Conservation (phyloP, 2,329 filamentous ascomycete genomes). For the Zopfia rhizophila region DNA sequence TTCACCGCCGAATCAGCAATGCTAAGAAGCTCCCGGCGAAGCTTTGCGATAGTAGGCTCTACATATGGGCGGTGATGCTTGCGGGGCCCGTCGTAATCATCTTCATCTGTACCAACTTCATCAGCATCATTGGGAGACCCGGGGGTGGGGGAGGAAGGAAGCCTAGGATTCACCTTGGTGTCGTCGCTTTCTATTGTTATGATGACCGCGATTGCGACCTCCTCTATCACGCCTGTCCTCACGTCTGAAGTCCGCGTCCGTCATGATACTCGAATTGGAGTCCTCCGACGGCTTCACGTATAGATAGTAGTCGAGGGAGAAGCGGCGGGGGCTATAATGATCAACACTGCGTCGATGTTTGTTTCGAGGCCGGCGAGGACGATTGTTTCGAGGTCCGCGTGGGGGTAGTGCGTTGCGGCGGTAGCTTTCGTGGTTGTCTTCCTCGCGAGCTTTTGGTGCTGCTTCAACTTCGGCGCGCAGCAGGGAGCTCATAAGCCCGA, state of each 20-base stretch:
- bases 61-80: slow-evolving; percentile 48
- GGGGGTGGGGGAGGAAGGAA: background rate
- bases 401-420: background rate
- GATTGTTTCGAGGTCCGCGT: background rate
- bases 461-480: no score
- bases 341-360: no score
- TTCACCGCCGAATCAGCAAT: slow-evolving; percentile 49
- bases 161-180: slow-evolving; percentile 80
- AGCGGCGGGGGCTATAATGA: no score
- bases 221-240: slow-evolving; percentile 56
- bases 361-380: background rate
- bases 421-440: background rate
- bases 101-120: slow-evolving; percentile 7
- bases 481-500: no score
- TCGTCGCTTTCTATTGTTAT: slow-evolving; percentile 77
- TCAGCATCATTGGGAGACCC: background rate
- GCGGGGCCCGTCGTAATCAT: slow-evolving; percentile 8
- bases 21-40: slow-evolving; percentile 47
- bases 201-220: slow-evolving; percentile 21
- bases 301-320: no score
- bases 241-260: slow-evolving; percentile 56
- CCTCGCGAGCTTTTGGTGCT: no score
- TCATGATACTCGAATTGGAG: slow-evolving; percentile 21
- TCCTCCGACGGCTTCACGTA: slow-evolving; percentile 13
- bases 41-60: slow-evolving; percentile 46